Base-by-base conservation (phyloP, 202 grass and related monocot species). In the Cymbopogon flexuosus region DNA sequence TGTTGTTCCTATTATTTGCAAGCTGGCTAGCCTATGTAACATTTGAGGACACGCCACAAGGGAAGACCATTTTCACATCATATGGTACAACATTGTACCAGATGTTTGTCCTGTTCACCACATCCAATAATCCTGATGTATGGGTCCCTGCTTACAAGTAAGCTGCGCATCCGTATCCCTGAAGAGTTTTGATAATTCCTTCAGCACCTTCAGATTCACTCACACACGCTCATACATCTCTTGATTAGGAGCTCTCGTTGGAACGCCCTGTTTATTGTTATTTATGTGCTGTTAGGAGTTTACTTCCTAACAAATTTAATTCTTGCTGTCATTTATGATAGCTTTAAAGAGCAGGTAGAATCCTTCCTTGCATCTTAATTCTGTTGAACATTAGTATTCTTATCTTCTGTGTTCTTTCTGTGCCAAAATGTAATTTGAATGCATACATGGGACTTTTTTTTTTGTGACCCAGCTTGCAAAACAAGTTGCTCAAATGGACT, bases 141-240 rank as follows among this genome's bases (percentile, higher is more conserved):
- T 98, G 95, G 95, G 86, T 98, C 78, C 92, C 92, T 88, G 95
- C 95, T 67, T 98, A 98, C 79, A 98, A 94, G 95, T 98, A 89
- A 90, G 91, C 64, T 43, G 23, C 24, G 3, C 12, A 36, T 73
- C 72, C 46, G 21, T 77, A 80, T 80, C 82, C 10, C 56, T 82
- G 23, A 76, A 71, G 27, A 43, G 23, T 86, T 83, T 77, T 68
- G 35, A 79, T 79, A 78, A 60, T 71, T 78, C 24, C 58, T 70
- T 70, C 58, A 72, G 41, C 65, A 74, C 24, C 58, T 70, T 70
- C 58, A 72, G 41, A 74, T 51, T 27, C 72, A 41, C 19, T 74
- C 51, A 89, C 73, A 49, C 29, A 70, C 77, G 47, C 42, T 29
- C 73, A 62, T 14, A 67, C 36, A 21, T 80, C 74, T 80, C 78